Evolutionary conservation across 257 asterid genomes (phyloP).

Genomic region (Fraxinus americana): DNA sequence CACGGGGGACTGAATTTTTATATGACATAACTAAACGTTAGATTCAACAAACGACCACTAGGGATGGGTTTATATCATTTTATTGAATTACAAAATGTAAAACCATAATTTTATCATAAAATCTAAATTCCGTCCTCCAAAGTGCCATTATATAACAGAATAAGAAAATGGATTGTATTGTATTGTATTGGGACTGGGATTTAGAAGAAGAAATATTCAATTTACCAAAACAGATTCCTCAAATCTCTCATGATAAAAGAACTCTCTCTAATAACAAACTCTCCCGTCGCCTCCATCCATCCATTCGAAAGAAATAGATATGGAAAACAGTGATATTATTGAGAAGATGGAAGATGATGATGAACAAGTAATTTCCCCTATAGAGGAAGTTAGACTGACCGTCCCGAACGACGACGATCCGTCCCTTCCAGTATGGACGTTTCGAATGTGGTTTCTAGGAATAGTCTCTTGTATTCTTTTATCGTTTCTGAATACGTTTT

Average conservation of each 20-base stretch:
- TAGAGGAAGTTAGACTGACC: conserved; percentile 62
- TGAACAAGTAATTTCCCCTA: conserved; percentile 40
- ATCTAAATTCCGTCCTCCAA: no score
- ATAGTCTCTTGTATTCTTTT: conserved; percentile 43
- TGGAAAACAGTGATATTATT: background rate
- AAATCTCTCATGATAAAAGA: background rate
- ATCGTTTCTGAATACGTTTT: conserved; percentile 61
- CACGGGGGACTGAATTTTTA: no score
- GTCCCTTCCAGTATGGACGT: conserved; percentile 67
- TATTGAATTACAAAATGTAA: no score
- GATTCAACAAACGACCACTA: no score
- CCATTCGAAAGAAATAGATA: background rate
- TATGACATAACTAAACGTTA: no score
- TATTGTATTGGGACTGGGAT: no score
- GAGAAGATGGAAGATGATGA: background rate
- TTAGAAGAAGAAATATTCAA: background rate
- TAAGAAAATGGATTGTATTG: no score
- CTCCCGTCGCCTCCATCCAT: no score
- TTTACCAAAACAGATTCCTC: background rate
- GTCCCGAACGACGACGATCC: conserved; percentile 59
- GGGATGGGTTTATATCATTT: no score
- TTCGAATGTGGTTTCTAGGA: conserved; percentile 71
- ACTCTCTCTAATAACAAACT: no score
- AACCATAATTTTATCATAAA: no score
- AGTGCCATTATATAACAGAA: no score